Base-by-base conservation (phyloP, 495 filamentous ascomycete species). In the Polyplosphaeria fusca region DNA sequence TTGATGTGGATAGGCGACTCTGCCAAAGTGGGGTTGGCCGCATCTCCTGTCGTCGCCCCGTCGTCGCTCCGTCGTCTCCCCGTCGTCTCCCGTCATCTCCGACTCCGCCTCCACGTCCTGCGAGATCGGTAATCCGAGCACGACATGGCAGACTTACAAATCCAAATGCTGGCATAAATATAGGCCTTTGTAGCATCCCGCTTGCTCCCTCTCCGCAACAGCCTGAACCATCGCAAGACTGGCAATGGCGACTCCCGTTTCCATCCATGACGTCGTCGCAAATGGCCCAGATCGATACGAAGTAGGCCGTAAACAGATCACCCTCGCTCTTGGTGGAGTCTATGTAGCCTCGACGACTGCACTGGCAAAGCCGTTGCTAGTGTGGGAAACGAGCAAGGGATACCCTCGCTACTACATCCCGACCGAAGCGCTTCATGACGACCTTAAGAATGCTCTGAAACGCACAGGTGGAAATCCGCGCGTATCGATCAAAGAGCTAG, bases 361-460 rank as follows among this genome's bases (percentile, higher is more conserved):
- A 4, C n/a, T 5, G n/a, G 53, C 43, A 27, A 57, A 38, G 24
- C 47, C 53, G 12, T 24, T 50, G 14, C 30, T 57, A 11, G 46
- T 57, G 4, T 57, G 53, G 53, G 53, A 57, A 39, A 51, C 7
- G 2, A 45, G 38, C 5, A 35, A 37, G 11, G 45, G 46, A 11
- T 57, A 57, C 22, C 14, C 45, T 16, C 53, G 53, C 3, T 57
- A 57, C 46, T 57, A 57, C 23, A 16, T 57, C 4, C 53, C 53
- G 3, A 20, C 41, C 2, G 44, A 51, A 16, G 51, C 53, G 14
- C 30, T 57, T 39, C 53, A 57, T 23, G 25, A n/a, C 20, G 32
- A 24, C 27, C 38, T 57, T 38, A 35, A 57, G 32, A 24, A 18
- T 26, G 5, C 4, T 5, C 23, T 35, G 30, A n/a, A 9, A n/a